A percentile compares a stretch with the other conserved stretches of the same genome.
phyloP scores from a whole-genome alignment of 495 filamentous ascomycete genomes.

The Venustampulla echinocandica region DNA sequence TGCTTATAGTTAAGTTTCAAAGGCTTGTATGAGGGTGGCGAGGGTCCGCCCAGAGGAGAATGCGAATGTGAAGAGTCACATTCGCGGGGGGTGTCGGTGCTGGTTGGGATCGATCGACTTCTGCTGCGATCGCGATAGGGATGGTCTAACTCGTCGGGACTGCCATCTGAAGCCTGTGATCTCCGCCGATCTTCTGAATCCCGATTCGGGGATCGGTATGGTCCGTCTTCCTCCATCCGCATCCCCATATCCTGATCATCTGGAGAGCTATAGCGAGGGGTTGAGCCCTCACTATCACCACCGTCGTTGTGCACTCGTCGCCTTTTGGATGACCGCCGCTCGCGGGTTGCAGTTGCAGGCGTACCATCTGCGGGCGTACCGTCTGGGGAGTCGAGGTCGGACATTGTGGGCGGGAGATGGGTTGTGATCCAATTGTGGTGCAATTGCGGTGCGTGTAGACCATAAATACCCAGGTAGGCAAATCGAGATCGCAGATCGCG shows the following conservation, averaged over 20 bases:
- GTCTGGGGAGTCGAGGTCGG: conserved; percentile 29
- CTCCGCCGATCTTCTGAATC: conserved; percentile 24
- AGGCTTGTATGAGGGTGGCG: conserved; percentile 23
- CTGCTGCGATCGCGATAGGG: conserved; percentile 17
- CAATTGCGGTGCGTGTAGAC: background rate
- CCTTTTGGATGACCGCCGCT: conserved; percentile 15
- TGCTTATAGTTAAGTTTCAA: conserved; percentile 46
- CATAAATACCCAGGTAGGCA: background rate
- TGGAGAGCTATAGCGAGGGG: conserved; percentile 40
- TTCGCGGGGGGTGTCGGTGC: conserved; percentile 17
- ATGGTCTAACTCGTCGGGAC: conserved; percentile 21
- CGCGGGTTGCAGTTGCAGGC: conserved; percentile 10
- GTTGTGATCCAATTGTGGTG: background rate
- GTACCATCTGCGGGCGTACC: conserved; percentile 20
- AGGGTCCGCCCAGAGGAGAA: conserved; percentile 7
- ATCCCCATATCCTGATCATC: conserved; percentile 47
- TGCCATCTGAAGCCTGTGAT: conserved; percentile 24
- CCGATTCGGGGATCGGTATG: conserved; percentile 12
- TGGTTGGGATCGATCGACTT: conserved; percentile 12
- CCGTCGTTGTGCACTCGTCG: conserved; percentile 21
- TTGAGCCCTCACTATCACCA: conserved; percentile 19
- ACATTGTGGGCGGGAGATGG: conserved; percentile 24
- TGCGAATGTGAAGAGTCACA: conserved; percentile 34
- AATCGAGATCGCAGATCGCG: too few relatives aligned
- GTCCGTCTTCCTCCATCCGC: too few relatives aligned